Evolutionary conservation across 805 yeast species (phyloP).

Genomic region (Yarrowia deformans): DNA sequence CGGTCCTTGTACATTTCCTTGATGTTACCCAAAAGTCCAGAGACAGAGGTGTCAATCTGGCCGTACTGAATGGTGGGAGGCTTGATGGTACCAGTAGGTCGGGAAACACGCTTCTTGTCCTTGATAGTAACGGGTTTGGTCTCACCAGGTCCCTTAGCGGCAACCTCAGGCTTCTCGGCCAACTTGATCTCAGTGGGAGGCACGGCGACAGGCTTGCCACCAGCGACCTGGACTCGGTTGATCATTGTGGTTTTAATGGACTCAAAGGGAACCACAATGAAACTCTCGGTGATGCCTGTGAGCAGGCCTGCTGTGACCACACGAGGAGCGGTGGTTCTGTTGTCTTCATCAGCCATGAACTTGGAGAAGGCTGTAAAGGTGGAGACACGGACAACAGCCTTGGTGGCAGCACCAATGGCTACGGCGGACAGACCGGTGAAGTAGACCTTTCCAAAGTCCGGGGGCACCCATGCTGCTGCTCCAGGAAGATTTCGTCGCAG

Average conservation of each 20-base stretch:
- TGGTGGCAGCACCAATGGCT: slow-evolving; percentile 74
- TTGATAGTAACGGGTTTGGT: slow-evolving; percentile 7
- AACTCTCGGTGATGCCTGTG: slow-evolving; percentile 82
- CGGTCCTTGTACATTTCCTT: slow-evolving; percentile 71
- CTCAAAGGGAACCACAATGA: slow-evolving; percentile 86
- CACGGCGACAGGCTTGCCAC: slow-evolving; percentile 33
- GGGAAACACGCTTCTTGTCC: slow-evolving; percentile 36
- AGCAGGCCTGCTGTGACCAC: slow-evolving; percentile 82
- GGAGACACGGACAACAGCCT: slow-evolving; percentile 75
- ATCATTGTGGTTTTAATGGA: slow-evolving; percentile 51
- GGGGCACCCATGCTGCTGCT: slow-evolving; percentile 43
- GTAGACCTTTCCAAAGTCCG: slow-evolving; percentile 43
- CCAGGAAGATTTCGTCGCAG: slow-evolving; percentile 46
- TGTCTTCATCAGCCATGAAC: slow-evolving; percentile 64
- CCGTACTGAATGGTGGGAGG: slow-evolving; percentile 48
- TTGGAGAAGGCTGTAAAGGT: slow-evolving; percentile 77
- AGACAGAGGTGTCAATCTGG: slow-evolving; percentile 48
- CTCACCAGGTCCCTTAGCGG: background rate
- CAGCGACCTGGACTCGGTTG: slow-evolving; percentile 40
- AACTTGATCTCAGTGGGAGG: slow-evolving; percentile 34
- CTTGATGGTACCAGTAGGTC: slow-evolving; percentile 42
- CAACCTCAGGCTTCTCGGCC: slow-evolving; percentile 2
- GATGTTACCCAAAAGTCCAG: slow-evolving; percentile 46
- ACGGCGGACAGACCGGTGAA: slow-evolving; percentile 76
- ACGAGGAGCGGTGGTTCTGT: slow-evolving; percentile 78